phyloP scores from a whole-genome alignment of 495 filamentous ascomycete species.

The Aspergillus ostianus region DNA sequence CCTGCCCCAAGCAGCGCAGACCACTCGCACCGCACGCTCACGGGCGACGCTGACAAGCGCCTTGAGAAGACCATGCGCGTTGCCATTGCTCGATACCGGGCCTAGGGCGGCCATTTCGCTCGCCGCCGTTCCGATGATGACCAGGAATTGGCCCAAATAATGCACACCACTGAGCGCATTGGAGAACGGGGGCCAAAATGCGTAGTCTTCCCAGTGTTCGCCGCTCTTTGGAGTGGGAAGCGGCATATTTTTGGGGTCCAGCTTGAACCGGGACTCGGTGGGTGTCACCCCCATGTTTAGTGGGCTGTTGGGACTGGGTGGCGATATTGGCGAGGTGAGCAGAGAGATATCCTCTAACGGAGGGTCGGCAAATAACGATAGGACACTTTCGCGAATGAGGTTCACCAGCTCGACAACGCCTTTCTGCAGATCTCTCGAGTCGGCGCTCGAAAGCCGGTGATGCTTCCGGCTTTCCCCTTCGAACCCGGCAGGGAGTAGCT shows the following conservation, averaged over 20 bases:
- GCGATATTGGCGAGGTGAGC: constrained; percentile 74
- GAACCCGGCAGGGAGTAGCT: constrained; percentile 74
- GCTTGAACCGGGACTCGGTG: constrained; percentile 69
- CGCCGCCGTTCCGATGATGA: constrained; percentile 77
- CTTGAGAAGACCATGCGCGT: constrained; percentile 63
- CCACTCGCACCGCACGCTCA: constrained; percentile 76
- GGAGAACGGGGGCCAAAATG: constrained; percentile 92
- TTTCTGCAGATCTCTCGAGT: constrained; percentile 68
- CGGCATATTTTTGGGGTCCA: constrained; percentile 73
- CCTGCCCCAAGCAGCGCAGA: constrained; percentile 80
- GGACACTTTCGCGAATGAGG: constrained; percentile 73
- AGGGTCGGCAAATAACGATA: constrained; percentile 81
- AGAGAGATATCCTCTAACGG: constrained; percentile 87
- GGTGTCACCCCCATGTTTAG: constrained; percentile 48
- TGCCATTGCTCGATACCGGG: constrained; percentile 57
- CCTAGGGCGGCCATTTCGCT: constrained; percentile 78
- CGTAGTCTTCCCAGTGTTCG: constrained; percentile 88
- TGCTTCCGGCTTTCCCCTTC: constrained; percentile 82
- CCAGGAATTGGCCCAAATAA: constrained; percentile 78
- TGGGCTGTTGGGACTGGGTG: constrained; percentile 69
- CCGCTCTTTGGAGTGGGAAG: constrained; percentile 73
- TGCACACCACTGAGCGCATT: constrained; percentile 86
- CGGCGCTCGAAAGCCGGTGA: constrained; percentile 73
- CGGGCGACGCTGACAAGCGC: constrained; percentile 71
- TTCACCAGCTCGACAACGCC: constrained; percentile 77